Evolutionary conservation across 2,329 filamentous ascomycete genomes (phyloP).

Genomic region (Tolypocladium capitatum): DNA sequence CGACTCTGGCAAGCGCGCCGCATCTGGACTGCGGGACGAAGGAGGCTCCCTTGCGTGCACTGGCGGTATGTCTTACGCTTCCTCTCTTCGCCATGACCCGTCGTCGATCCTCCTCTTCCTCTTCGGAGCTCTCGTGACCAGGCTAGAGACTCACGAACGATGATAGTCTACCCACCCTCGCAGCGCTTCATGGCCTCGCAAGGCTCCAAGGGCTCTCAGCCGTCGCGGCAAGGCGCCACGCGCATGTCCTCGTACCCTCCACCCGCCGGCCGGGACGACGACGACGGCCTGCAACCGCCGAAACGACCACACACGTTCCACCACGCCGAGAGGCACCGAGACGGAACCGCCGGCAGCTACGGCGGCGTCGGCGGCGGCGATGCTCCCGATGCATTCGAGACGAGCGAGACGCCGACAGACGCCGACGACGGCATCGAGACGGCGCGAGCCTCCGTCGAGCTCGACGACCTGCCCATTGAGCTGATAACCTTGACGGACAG

Average conservation of each 20-base stretch:
- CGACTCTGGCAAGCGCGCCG: background rate
- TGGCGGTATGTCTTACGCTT: background rate
- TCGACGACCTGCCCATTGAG: conserved; percentile 89
- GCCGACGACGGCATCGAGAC: conserved; percentile 33
- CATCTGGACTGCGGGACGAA: background rate
- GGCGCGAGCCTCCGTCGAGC: conserved; percentile 49
- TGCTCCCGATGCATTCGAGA: conserved; percentile 36
- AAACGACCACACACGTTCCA: conserved; percentile 35
- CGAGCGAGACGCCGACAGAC: conserved; percentile 21
- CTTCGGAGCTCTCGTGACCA: background rate
- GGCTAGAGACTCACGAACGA: background rate
- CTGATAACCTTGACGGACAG: conserved; percentile 80
- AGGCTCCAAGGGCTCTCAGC: conserved; percentile 13
- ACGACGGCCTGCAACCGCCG: conserved; percentile 18
- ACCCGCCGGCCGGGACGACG: conserved; percentile 14
- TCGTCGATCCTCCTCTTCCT: background rate
- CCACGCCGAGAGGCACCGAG: conserved; percentile 16
- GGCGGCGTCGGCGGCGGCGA: conserved; percentile 9
- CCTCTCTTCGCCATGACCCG: background rate
- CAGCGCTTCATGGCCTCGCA: conserved; percentile 21
- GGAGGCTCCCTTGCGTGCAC: background rate
- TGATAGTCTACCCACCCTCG: conserved; percentile 11
- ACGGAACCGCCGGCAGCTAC: conserved; percentile 10
- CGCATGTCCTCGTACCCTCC: conserved; percentile 18
- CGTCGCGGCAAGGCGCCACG: conserved; percentile 16